Percentiles rank a stretch among this genome's conserved stretches.
Conservation (phyloP, 2,329 filamentous ascomycete species). For the Nemania diffusa region DNA sequence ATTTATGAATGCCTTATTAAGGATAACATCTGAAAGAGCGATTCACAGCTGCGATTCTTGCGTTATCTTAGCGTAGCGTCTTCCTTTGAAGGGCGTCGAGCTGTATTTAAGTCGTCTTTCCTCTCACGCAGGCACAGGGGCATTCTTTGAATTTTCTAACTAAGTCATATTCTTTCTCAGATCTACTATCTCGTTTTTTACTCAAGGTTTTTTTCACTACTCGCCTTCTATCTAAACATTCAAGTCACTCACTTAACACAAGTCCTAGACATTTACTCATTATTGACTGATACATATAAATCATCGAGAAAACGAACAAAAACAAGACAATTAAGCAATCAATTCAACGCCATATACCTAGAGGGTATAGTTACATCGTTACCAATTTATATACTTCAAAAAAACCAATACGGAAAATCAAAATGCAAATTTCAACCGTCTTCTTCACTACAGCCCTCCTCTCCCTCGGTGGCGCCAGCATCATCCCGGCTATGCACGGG, state of each 20-base stretch:
- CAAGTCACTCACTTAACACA: conserved; percentile 3
- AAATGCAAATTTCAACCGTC: conserved; percentile 25
- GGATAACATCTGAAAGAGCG: background rate
- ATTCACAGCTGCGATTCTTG: background rate
- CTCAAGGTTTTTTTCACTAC: background rate
- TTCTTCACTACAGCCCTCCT: conserved; percentile 20
- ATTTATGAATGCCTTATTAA: background rate
- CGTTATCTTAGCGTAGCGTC: background rate
- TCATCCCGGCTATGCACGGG: conserved; percentile 22
- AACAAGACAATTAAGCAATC: background rate
- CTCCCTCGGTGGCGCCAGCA: conserved; percentile 24
- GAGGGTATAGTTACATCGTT: background rate
- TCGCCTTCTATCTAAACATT: conserved; percentile 3
- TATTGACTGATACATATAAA: background rate
- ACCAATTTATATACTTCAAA: background rate
- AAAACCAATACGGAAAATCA: conserved; percentile 5
- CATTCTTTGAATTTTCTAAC: too few species aligned
- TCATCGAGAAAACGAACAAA: background rate
- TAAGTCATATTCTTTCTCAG: background rate
- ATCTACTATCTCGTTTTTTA: background rate
- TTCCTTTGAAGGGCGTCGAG: background rate
- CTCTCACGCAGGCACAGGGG: background rate
- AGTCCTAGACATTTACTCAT: background rate
- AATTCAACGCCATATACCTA: background rate
- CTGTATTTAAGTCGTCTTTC: conserved; percentile 1